phyloP scores from a whole-genome alignment of 164 flowering plant genomes.

The Litsea cubeba region DNA sequence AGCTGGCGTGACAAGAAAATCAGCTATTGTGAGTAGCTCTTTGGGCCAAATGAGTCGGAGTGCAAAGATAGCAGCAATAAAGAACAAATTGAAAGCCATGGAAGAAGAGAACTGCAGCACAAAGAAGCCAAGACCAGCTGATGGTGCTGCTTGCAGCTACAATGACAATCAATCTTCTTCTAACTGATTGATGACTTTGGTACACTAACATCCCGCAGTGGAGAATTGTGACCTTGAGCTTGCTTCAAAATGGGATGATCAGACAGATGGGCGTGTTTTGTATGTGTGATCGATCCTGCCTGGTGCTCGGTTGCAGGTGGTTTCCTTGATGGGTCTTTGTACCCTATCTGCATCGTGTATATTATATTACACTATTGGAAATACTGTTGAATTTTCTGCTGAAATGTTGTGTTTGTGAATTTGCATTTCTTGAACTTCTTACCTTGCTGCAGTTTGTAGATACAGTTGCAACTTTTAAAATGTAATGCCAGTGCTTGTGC shows the following conservation, averaged over 20 bases:
- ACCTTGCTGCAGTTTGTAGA: no score
- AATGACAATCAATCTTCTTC: background rate
- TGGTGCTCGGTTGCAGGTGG: background rate
- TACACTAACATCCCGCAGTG: background rate
- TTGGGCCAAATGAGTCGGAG: slow-evolving; percentile 53
- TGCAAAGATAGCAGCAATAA: slow-evolving; percentile 81
- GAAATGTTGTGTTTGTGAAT: no score
- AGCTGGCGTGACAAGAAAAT: slow-evolving; percentile 28
- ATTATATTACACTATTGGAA: no score
- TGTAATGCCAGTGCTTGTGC: no score
- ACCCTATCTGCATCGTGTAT: no score
- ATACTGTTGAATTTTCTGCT: no score
- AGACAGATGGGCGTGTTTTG: background rate
- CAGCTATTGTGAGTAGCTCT: slow-evolving; percentile 25
- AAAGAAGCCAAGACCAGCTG: slow-evolving; percentile 54
- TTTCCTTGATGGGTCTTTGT: no score
- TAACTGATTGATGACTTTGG: background rate
- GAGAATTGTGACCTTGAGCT: background rate
- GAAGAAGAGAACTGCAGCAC: slow-evolving; percentile 51
- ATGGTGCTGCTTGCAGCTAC: background rate
- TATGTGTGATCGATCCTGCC: background rate
- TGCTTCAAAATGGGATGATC: background rate
- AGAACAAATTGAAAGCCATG: slow-evolving; percentile 71
- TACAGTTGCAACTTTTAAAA: no score
- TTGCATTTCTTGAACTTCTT: no score